Base-by-base conservation (phyloP, 768 basidiomycete species). In the Lentinus brumalis region DNA sequence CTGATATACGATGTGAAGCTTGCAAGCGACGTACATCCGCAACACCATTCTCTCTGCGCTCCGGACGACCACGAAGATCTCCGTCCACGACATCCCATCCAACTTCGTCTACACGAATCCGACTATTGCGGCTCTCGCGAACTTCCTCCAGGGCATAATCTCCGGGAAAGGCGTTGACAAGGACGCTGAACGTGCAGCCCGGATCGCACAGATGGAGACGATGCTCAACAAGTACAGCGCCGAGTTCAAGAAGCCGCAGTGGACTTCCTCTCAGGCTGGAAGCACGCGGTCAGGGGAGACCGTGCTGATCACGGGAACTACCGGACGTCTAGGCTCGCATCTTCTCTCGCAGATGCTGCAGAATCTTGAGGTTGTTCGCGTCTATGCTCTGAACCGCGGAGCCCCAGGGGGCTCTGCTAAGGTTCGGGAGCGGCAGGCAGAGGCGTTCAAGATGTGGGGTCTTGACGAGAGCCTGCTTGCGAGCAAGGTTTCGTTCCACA, bases 261-360 rank as follows among this genome's bases (percentile, higher is more conserved):
- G 52, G 51, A 42, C 38, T 50, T 39, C 38, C 35, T 44, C 45
- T 57, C 59, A 50, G 53, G 12, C 26, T 40, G 8, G 15, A 14
- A 21, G 30, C 29, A 9, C 14, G 29, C 31, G 14, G 11, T 26
- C 26, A 3, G 52, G 42, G 16, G 65, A 64, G 42, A 68, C 70
- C 6, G 68, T 73, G 3, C 62, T 75, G 10, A 47, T 75, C 45
- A 75, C 74, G 4, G 74, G 74, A 8, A 70, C 73, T 1, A 75
- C 73, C 15, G 74, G 74, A 4, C 66, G 65, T 7, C 60, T 75
- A 10, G 74, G 74, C 9, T 59, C 67, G 18, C 65, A 74, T n/a
- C 54, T 73, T 16, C 65, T 75, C 10, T 63, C 66, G 16, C 59
- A 66, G 31, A 58, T 73, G 18, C 57, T 70, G 21, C 42, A 42